Evolutionary conservation across 441 rosid genomes (phyloP), one percentile per base, ranked within the genome.

Genomic region (Adansonia gregorii): DNA sequence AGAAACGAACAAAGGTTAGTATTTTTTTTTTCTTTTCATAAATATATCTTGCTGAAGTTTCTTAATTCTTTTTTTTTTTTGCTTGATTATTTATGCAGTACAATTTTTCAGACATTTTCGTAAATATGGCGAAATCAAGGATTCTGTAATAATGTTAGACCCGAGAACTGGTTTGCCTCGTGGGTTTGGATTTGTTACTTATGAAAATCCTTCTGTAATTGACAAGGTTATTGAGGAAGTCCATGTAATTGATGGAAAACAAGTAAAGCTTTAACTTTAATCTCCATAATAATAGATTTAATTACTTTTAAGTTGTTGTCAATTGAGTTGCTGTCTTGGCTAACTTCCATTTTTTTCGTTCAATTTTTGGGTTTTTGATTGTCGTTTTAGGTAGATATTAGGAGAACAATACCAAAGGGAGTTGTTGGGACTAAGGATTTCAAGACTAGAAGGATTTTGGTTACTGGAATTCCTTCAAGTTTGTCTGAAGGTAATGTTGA

Each of bases 131-230:
- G 97, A 95, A 82, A 93, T 95, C 73, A 91, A 90, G n/a, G 98
- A 95, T 86, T 91, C 94, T 22, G 98, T 95, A 76, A 93, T 95
- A 80, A 95, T 95, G 98, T 89, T 88, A 84, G 98, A 93, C 83
- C 85, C 94, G 77, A 92, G 86, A 73, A 93, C 99, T 1, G 96
- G 97, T 74, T 90, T 85, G 76, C 98, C 99, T 20, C 95, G 99
- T 31, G 99, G 98, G 39, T 95, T 93, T 71, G 99, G 99, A 74
- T 95, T 95, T 80, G 89, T 95, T 71, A 95, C 99, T 0, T 93
- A 91, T 81, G 93, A 94, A 24, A 96, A 95, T 86, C 88, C 95
- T 39, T 85, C 92, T 3, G 99, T 91, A 48, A 95, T 93, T 54
- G 99, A 95, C 78, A 89, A 85, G 84, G 95, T 95, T 74, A 92